Conservation (phyloP, 1,284 basidiomycete genomes). For the Cutaneotrichosporon cyanovorans region DNA sequence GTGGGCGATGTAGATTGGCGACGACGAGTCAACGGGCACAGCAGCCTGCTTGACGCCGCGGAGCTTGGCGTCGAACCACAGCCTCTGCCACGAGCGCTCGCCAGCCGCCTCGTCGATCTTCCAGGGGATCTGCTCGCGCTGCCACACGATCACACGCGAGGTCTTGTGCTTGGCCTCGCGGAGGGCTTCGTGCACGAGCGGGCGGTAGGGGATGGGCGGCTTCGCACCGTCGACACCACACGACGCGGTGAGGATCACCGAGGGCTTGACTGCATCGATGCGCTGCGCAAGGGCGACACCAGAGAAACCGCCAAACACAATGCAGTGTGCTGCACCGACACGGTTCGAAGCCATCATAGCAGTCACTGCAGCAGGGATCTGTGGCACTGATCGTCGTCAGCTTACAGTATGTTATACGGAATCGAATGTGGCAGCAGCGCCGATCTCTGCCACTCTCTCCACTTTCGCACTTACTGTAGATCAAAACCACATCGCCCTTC, state of each 20-base stretch:
- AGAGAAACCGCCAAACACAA: conserved; percentile 94
- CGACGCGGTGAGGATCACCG: conserved; percentile 84
- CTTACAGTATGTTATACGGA: background rate
- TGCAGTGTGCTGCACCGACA: conserved; percentile 91
- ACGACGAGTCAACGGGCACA: conserved; percentile 11
- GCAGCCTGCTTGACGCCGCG: conserved; percentile 9
- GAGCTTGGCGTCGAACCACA: conserved; percentile 8
- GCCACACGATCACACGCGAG: conserved; percentile 82
- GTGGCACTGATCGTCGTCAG: conserved; percentile 35
- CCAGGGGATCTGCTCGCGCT: conserved; percentile 46
- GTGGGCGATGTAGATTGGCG: conserved; percentile 45
- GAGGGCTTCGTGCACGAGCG: conserved; percentile 10
- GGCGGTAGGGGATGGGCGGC: conserved; percentile 14
- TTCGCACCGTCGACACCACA: conserved; percentile 26
- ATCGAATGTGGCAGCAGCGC: background rate
- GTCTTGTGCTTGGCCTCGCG: conserved; percentile 10
- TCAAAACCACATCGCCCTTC: conserved; percentile 77
- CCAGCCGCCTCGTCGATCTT: conserved; percentile 6
- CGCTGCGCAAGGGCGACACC: conserved; percentile 88
- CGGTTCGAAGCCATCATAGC: conserved; percentile 84
- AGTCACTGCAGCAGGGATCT: conserved; percentile 51
- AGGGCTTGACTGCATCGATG: conserved; percentile 72
- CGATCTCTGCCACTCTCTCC: background rate
- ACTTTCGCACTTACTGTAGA: conserved; percentile 18
- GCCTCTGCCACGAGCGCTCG: conserved; percentile 12